Conservation (phyloP, 805 yeast genomes). For the Blastobotrys peoriensis region DNA sequence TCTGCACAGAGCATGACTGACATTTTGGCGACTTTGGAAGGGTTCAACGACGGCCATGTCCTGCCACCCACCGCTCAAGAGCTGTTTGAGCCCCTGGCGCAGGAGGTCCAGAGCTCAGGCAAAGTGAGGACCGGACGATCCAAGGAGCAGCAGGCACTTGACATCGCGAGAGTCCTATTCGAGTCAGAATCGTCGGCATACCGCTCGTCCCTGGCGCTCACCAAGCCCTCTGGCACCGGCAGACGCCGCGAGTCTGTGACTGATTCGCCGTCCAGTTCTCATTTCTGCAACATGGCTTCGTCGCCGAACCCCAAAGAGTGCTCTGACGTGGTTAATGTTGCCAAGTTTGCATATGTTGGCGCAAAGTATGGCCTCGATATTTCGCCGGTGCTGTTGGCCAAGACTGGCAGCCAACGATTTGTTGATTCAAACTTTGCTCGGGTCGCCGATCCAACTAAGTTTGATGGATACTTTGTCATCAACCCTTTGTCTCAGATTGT, state of each 20-base stretch:
- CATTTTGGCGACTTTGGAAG: not conserved
- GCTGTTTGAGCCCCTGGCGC: not conserved
- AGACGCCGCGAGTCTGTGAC: not conserved
- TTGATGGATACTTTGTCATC: constrained; percentile 6
- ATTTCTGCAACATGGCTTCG: constrained; percentile 1
- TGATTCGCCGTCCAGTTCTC: not conserved
- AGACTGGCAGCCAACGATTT: constrained; percentile 1
- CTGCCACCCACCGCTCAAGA: constrained; percentile 2
- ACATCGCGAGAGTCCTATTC: not conserved
- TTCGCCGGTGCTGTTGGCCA: constrained; percentile 5
- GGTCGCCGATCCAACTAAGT: constrained; percentile 3
- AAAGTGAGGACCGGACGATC: no score
- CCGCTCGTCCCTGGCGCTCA: not conserved
- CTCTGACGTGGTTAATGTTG: constrained; percentile 5
- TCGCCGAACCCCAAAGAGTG: not conserved
- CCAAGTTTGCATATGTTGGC: constrained; percentile 3
- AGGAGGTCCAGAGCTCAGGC: not conserved
- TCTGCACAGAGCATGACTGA: not conserved
- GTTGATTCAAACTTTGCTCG: constrained; percentile 8
- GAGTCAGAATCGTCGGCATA: not conserved
- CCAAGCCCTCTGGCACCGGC: not conserved
- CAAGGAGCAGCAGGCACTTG: not conserved
- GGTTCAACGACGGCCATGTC: constrained; percentile 3
- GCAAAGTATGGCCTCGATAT: constrained; percentile 2
- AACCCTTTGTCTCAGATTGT: constrained; percentile 3